Base-by-base conservation (phyloP, 139 green algal species). In the Eudorina sp. region DNA sequence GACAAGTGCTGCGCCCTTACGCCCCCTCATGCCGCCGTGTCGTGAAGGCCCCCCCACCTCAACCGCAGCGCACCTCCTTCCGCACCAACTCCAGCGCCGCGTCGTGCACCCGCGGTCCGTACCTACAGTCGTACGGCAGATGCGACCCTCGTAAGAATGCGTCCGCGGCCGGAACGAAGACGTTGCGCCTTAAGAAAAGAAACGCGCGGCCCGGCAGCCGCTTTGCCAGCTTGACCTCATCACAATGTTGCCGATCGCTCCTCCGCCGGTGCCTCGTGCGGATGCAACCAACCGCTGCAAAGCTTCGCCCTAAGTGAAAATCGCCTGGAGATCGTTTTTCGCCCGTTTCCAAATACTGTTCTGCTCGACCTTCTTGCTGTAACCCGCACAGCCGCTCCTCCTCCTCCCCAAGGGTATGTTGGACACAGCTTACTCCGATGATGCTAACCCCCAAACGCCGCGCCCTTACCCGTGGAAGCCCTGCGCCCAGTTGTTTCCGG, bases 401-500 rank as follows among this genome's bases (percentile, higher is more conserved):
- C 69, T 16, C 51, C 51, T 16, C 13, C 13, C 51, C 51, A 13
- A 25, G 13, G 51, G 51, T 58, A 25, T 58, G 51, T 58, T 16
- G 51, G 51, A 13, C 51, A 16, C 16, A 16, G 51, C 13, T 58
- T 58, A n/a, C 51, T 13, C 13, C 13, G 51, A 58, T 58, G 13
- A 58, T 58, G 13, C 51, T 58, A 25, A 25, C 31, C 31, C 31
- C 66, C 9, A 7, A 25, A 48, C 58, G 0, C 91, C 77, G 9
- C 92, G 18, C 0, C 94, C 95, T 78, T 96, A 95, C 16, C 88
- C 78, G 69, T 95, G 77, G 88, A 95, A 97, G 4, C 96, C 96
- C 34, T 94, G 88, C 21, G 95, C 95, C 96, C 96, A 98, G 91
- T 98, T 98, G 91, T 98, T 98, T 51, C 95, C 96, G 27, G 91